phyloP scores from a whole-genome alignment of 192 early-diverging fungal species.

The Rhizoclosmatium globosum region DNA sequence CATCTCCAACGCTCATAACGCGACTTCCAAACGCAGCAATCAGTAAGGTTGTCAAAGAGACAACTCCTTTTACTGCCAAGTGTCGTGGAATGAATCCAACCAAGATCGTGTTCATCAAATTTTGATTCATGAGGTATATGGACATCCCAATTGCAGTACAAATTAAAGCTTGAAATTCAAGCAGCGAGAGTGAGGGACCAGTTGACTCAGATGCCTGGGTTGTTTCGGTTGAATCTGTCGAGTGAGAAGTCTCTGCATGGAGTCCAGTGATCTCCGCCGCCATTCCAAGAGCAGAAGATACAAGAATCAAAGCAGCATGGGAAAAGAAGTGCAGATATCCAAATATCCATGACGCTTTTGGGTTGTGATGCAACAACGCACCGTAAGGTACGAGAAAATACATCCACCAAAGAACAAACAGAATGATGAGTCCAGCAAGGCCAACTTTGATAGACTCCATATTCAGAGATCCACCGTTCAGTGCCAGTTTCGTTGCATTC shows the following conservation, averaged over 20 bases:
- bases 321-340: conserved; percentile 2
- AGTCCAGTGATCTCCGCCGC: background rate
- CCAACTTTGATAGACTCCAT: background rate
- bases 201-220: too few species aligned
- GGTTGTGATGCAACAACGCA: background rate
- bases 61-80: background rate
- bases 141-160: background rate
- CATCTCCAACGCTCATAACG: background rate
- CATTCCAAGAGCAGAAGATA: background rate
- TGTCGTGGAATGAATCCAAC: background rate
- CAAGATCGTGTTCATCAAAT: background rate
- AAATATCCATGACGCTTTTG: background rate
- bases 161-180: background rate
- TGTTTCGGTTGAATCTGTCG: background rate
- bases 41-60: background rate
- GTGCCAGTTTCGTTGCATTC: background rate
- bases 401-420: conserved; percentile 28
- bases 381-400: conserved; percentile 22
- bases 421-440: conserved; percentile 2
- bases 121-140: background rate
- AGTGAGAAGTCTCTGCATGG: background rate
- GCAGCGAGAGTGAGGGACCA: background rate
- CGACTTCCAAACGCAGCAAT: background rate
- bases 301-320: background rate
- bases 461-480: conserved; percentile 1